Evolutionary conservation across 495 filamentous ascomycete genomes (phyloP).

Genomic region (Elaphomyces granulatus): DNA sequence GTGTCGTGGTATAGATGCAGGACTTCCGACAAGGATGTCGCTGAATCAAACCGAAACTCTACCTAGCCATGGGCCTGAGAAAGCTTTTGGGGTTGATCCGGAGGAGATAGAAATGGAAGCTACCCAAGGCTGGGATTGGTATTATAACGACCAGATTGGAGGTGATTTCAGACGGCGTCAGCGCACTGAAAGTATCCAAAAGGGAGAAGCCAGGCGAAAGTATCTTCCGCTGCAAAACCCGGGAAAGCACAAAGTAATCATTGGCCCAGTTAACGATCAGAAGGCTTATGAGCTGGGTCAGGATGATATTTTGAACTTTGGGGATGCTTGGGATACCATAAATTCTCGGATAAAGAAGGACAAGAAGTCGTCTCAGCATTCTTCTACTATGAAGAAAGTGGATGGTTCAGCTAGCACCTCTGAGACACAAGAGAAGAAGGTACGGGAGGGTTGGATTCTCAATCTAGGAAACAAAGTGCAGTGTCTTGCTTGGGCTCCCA

Average conservation of each 20-base stretch:
- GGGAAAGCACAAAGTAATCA: constrained; percentile 30
- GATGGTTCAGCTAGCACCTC: background rate
- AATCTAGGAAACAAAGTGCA: constrained; percentile 38
- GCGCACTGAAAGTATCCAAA: constrained; percentile 15
- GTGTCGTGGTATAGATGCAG: constrained; percentile 28
- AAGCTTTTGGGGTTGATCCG: constrained; percentile 23
- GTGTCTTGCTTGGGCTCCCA: constrained; percentile 43
- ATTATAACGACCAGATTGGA: constrained; percentile 26
- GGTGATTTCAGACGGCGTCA: constrained; percentile 27
- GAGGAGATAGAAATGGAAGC: constrained; percentile 30
- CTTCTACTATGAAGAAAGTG: background rate
- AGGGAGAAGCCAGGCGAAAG: constrained; percentile 12
- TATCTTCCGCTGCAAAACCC: constrained; percentile 29
- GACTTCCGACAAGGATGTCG: constrained; percentile 32
- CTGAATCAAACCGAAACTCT: constrained; percentile 13
- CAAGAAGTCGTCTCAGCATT: background rate
- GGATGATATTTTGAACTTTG: constrained; percentile 28
- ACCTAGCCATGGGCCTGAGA: constrained; percentile 29
- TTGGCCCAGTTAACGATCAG: constrained; percentile 37
- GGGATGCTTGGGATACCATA: constrained; percentile 25
- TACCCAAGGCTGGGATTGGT: constrained; percentile 42
- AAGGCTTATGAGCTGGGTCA: constrained; percentile 24
- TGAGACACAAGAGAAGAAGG: constrained; percentile 6
- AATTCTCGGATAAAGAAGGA: constrained; percentile 3
- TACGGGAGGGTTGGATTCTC: constrained; percentile 42